phyloP scores from a whole-genome alignment of 345 rosid genomes.

The Firmiana major region DNA sequence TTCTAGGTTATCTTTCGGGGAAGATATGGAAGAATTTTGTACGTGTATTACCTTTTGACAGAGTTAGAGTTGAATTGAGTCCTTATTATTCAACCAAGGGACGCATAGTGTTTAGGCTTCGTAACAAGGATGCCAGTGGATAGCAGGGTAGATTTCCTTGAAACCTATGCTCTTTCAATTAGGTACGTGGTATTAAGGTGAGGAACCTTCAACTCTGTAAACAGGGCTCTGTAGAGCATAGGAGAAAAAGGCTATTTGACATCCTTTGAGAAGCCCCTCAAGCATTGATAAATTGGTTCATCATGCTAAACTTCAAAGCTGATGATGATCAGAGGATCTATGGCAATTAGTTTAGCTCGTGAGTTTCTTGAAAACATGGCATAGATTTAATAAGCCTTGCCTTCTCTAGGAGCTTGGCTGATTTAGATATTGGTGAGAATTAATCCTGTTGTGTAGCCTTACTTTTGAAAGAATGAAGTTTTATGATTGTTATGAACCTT shows the following conservation, averaged over 20 bases:
- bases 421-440: not conserved
- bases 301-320: not conserved
- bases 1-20: constrained; percentile 89
- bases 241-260: not conserved
- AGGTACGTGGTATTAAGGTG: not conserved
- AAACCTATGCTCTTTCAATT: not conserved
- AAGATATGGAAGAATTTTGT: constrained; percentile 84
- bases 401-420: constrained; percentile 6
- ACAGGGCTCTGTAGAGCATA: not conserved
- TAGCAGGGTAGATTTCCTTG: not conserved
- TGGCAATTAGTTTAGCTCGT: not conserved
- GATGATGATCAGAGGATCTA: not conserved
- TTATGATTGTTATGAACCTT: not conserved
- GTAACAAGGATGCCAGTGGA: constrained; percentile 35
- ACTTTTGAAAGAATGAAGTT: not conserved
- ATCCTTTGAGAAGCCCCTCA: not conserved
- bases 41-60: constrained; percentile 82
- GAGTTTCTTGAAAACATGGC: constrained; percentile 5
- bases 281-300: not conserved
- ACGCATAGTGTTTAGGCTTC: constrained; percentile 61
- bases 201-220: not conserved
- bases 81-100: constrained; percentile 80
- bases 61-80: constrained; percentile 81
- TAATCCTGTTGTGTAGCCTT: not conserved
- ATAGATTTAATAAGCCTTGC: not conserved